Base-by-base conservation (phyloP, 1,139 yeast species). In the Taiozyma sp. region DNA sequence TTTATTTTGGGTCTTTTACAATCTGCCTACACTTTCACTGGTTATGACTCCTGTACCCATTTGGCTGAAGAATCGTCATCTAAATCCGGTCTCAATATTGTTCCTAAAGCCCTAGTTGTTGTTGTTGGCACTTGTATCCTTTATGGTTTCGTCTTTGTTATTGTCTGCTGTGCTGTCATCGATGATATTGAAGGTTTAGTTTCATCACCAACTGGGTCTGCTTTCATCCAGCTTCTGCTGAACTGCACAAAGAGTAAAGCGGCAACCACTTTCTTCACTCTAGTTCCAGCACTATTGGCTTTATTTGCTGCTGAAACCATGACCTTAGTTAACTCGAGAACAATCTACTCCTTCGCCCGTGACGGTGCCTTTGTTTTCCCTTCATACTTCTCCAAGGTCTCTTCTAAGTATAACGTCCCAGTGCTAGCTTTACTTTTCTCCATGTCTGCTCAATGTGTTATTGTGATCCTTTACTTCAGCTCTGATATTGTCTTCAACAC, bases 11-110 rank as follows among this genome's bases (percentile, higher is more conserved):
- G 65, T 44, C 49, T 62, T 24, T 48, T 62, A 19, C 65, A 61
- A 44, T 53, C 59, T 34, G 62, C 62, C 9, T 58, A 56, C 46
- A 59, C 64, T 14, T 58, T 61, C 49, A 58, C 65, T 7, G 62
- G 63, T 38, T 84, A 82, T 62, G 91, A 84, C 64, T 78, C 85
- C 6, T 82, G 84, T 54, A 81, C 84, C 43, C 91, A 84, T 65
- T 78, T 84, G 76, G 75, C 83, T 22, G 92, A 84, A 65, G 91
- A 85, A 63, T 32, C 45, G 28, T 68, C 72, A 38, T 87, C 89
- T n/a, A 70, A 55, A 8, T 49, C 49, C 27, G 69, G 51, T 77
- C 46, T 43, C 14, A 85, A 57, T 44, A 52, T 60, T 30, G 82
- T 83, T 32, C 90, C 91, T 23, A 68, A 76, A 49, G 91, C 89